Base-by-base conservation (phyloP, 1,139 yeast species). In the Suhomyces kunorum region DNA sequence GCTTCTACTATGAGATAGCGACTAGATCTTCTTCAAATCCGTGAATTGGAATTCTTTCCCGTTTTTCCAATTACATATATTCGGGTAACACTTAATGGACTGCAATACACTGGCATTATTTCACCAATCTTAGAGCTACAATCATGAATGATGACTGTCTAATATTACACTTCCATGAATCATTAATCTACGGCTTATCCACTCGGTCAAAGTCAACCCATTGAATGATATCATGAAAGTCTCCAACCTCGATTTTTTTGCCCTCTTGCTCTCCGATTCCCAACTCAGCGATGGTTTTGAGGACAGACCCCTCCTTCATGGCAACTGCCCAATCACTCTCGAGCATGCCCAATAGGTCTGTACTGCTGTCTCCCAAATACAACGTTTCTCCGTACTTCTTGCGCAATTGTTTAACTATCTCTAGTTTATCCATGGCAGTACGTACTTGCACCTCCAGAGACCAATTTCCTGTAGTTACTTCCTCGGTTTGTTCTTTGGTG, bases 331-430 rank as follows among this genome's bases (percentile, higher is more conserved):
- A 46, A 42, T 73, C 74, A 2, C 80, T 77, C 26, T 66, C 68
- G 9, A 78, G 44, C 54, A 83, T 58, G 1, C 82, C 72, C 27
- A 80, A 58, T 12, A 82, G 60, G 58, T 84, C 92, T 0, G 87
- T 80, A 1, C 76, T 51, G 45, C 87, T 80, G 52, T 84, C 92
- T 1, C 92, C 92, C 12, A 82, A 63, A 52, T 82, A 83, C 34
- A 74, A 59, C 1, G 72, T 42, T 0, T 44, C 48, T 16, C 47
- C 45, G 6, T 46, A 41, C 14, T 45, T 31, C 7, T 45, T 39
- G 15, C 52, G 44, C 2, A 73, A 45, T 5, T 47, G 31, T 8
- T 54, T 38, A 3, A 70, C 48, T 4, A 65, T 46, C 4, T 57
- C 46, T 16, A 63, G 59, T 54, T 83, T 83, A 54, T 83, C 87